These are phyloP conservation scores for Fusarium pilosicola DNA, from an alignment of 2,329 filamentous ascomycete genomes.

Conservation along the genomic window DNA sequence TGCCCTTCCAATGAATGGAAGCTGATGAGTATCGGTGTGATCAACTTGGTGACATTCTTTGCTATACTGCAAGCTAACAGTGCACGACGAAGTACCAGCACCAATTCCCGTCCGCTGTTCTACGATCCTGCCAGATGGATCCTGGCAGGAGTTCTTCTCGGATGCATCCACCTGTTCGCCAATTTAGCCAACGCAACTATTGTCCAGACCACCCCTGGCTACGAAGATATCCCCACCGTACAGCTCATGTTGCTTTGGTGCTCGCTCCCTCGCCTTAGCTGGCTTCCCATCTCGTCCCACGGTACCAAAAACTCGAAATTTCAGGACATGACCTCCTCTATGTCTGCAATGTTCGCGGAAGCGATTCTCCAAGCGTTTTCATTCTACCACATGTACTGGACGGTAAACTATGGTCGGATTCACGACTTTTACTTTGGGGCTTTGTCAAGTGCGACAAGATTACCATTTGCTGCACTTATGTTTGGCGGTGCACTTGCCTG, in stretches of 20 bases:
- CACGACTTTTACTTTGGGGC: conserved; percentile 3
- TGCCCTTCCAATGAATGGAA: neutral
- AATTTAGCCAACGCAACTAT: neutral
- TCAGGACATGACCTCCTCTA: neutral
- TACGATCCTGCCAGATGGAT: neutral
- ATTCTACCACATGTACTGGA: conserved; percentile 3
- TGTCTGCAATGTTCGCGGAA: conserved; percentile 1
- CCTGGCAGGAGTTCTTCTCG: neutral
- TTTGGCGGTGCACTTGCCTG: conserved; percentile 17
- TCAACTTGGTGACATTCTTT: conserved; percentile 4
- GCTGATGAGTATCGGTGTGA: neutral
- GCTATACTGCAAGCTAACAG: neutral
- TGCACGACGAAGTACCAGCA: fast-evolving
- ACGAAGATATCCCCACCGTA: neutral
- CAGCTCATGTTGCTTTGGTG: conserved; percentile 13
- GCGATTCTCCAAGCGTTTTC: neutral
- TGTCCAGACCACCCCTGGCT: neutral
- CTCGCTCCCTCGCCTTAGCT: conserved; percentile 11
- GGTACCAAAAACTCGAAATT: neutral
- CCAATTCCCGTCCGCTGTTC: neutral
- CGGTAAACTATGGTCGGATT: neutral
- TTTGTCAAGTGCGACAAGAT: neutral
- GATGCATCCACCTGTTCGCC: neutral
- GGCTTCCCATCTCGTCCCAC: neutral
- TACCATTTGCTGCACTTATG: neutral